Evolutionary conservation across 306 rosid species (phyloP), one percentile per base, ranked within the genome.

Genomic region (Dalbergia oliveri): DNA sequence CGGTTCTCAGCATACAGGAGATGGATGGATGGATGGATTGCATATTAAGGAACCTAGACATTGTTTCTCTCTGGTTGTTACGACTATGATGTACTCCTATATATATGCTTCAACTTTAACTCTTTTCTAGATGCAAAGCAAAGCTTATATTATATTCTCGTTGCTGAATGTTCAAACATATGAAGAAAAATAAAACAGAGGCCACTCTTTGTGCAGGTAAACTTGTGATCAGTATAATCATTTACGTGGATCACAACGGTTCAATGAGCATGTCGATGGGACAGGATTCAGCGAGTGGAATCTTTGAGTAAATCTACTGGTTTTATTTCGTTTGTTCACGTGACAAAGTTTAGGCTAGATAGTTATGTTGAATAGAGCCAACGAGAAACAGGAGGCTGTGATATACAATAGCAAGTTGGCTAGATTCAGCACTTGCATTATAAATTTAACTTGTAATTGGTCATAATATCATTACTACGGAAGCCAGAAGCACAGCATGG

Each of bases 1-100:
- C 89, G 89, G 64, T 82, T 79, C 77, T 72, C 39, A 73, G 82
- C 89, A 75, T 79, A 60, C 76, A 62, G 56, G 56, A 50, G 5
- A 26, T 26, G 31, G 31, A 26, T 26, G 31, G 31, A 26, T 37
- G 43, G 71, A 45, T 49, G 37, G 54, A 59, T 73, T 60, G 21
- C 58, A 75, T n/a, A 62, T 62, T 68, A 85, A 69, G 75, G 79
- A 49, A 78, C 84, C 15, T 15, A 71, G 57, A 71, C 43, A 75
- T 31, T 45, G 45, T 75, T 61, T 50, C n/a, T 63, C 80, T 59
- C 34, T 5, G 35, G 0, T 60, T 81, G 79, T 67, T 77, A 70
- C 14, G 64, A 83, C 66, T 71, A 62, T 39, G 12, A 58, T 51
- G 12, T 47, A 6, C 41, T 37, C 7, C 6, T 37, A 3, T 37